Percentiles rank a stretch among this genome's conserved stretches.
These are phyloP conservation scores for Endocarpon pusillum DNA, from an alignment of 495 filamentous ascomycete species.

Conservation along the genomic window DNA sequence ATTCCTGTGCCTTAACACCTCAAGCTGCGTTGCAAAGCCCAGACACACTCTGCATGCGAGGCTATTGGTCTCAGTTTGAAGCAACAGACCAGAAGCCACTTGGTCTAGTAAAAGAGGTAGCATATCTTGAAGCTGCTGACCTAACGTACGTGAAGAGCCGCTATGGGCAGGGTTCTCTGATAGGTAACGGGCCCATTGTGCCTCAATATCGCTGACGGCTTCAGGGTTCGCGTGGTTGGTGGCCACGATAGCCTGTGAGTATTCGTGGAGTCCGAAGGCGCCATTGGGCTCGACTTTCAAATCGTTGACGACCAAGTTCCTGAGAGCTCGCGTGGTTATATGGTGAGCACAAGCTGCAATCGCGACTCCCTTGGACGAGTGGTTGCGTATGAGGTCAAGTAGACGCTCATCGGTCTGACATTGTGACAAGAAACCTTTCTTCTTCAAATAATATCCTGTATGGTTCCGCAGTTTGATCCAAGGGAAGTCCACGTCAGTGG, in stretches of 20 bases:
- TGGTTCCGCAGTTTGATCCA: too few relatives aligned
- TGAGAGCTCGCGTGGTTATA: not conserved
- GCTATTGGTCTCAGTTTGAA: too few relatives aligned
- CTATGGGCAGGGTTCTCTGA: not conserved
- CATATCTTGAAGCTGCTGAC: not conserved
- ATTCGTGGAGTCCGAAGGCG: not conserved
- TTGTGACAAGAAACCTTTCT: too few relatives aligned
- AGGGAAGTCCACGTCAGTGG: too few relatives aligned
- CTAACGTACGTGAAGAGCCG: not conserved
- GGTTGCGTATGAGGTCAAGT: too few relatives aligned
- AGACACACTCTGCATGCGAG: too few relatives aligned
- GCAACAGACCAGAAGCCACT: too few relatives aligned
- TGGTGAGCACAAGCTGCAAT: conserved; percentile 4
- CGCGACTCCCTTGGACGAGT: conserved; percentile 2
- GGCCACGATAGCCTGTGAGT: conserved; percentile 3
- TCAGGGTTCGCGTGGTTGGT: conserved; percentile 1
- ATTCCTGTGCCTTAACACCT: too few relatives aligned
- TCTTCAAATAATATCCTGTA: too few relatives aligned
- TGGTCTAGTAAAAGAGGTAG: conserved; percentile 1
- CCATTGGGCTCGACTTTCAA: not conserved
- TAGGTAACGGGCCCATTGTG: conserved; percentile 1
- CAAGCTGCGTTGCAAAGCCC: too few relatives aligned
- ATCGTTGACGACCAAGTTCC: not conserved
- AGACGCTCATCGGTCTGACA: too few relatives aligned
- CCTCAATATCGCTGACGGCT: conserved; percentile 1